Evolutionary conservation across 352 stramenopile species (phyloP), one percentile per base, ranked within the genome.

Genomic region (Elongisporangium prolatum): DNA sequence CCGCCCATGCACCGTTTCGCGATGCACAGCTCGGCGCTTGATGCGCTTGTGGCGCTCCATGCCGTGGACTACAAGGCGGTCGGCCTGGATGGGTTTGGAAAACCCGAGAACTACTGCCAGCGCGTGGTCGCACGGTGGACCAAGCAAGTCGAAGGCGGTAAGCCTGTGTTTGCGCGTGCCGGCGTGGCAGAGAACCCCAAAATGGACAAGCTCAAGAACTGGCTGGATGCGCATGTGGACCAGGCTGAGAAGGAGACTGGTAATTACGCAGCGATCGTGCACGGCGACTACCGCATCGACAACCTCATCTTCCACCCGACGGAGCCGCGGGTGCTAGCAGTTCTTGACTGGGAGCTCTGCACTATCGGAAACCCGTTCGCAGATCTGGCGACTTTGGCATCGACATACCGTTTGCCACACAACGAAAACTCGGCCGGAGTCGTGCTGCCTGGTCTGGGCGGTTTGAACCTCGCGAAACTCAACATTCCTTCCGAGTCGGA

Each of bases 321-420:
- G 14, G 80, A 94, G 69, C 86, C 84, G 18, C 68, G 80, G 8
- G 84, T 96, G 20, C 21, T 95, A 9, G 88, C 84, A 8, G 84
- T 96, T 48, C 63, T 96, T 5, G 88, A 96, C 72, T 96, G 88
- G 88, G 88, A 96, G 59, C 64, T 96, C 20, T 90, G 79, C 60
- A 96, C 88, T 22, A 80, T 96, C 48, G 88, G 88, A 54, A 89
- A 96, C 58, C 84, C 84, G 20, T 84, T 95, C 55, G 67, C 80
- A 1, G 88, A 95, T 64, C 65, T 96, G 4, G 84, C 86, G 20
- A 93, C 87, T 11, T 58, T 91, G 17, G 67, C 67, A n/a, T 80
- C 71, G 4, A 55, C 67, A 3, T 93, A 87, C 69, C 71, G 74
- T 56, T 54, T 85, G 24, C 80, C 80, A 0, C 48, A 51, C 4